Conservation (phyloP, 2,329 filamentous ascomycete species). For the Phaeosphaeriaceae sp. region DNA sequence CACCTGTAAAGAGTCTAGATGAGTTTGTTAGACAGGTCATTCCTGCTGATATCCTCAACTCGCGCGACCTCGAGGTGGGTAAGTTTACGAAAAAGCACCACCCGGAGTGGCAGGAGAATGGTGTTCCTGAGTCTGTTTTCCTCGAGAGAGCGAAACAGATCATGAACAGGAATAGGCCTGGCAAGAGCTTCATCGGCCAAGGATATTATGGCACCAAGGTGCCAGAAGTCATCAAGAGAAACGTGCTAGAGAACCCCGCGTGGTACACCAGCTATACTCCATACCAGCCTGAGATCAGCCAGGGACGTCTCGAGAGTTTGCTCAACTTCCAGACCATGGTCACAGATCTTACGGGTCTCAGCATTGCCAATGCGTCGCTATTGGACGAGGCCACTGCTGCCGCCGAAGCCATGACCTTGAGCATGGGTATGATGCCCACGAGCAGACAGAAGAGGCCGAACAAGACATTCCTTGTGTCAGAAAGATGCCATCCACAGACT, state of each 20-base stretch:
- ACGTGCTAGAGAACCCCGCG: slow-evolving; percentile 88
- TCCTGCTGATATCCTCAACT: slow-evolving; percentile 77
- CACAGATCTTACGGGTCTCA: slow-evolving; percentile 82
- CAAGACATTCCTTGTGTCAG: slow-evolving; percentile 85
- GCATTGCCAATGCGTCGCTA: slow-evolving; percentile 89
- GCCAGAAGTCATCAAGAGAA: slow-evolving; percentile 89
- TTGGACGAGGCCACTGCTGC: slow-evolving; percentile 92
- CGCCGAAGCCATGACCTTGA: slow-evolving; percentile 94
- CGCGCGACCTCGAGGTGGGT: slow-evolving; percentile 65
- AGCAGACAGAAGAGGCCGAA: slow-evolving; percentile 75
- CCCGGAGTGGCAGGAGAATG: slow-evolving; percentile 46
- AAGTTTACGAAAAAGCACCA: slow-evolving; percentile 49
- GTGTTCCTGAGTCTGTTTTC: slow-evolving; percentile 65
- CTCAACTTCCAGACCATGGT: slow-evolving; percentile 97
- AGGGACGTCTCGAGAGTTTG: slow-evolving; percentile 88
- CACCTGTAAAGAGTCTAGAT: slow-evolving; percentile 75
- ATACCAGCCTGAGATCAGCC: slow-evolving; percentile 96
- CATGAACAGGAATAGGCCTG: slow-evolving; percentile 67
- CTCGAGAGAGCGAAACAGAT: slow-evolving; percentile 62
- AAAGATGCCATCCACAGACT: slow-evolving; percentile 84
- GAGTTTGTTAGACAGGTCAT: slow-evolving; percentile 86
- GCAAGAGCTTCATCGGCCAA: slow-evolving; percentile 77
- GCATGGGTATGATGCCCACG: slow-evolving; percentile 75
- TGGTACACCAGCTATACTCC: slow-evolving; percentile 99
- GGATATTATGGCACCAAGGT: slow-evolving; percentile 90